Conservation (phyloP, 2,329 filamentous ascomycete species). For the Colletotrichum trifolii region DNA sequence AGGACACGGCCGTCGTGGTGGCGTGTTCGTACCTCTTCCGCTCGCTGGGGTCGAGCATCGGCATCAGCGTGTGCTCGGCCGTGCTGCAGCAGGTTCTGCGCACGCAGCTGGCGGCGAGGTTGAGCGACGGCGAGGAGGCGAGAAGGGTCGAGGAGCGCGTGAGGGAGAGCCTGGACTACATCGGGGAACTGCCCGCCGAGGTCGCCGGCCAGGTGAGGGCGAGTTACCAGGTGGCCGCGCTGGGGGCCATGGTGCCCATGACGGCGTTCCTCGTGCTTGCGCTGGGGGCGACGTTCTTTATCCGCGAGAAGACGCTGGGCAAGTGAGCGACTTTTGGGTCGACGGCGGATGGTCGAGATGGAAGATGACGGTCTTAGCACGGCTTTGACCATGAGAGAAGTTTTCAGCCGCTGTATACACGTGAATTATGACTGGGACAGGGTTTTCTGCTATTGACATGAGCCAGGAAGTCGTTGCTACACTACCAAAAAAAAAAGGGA, state of each 20-base stretch:
- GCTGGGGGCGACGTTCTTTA: conserved; percentile 58
- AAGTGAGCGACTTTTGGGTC: conserved; percentile 38
- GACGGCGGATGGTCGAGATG: background rate
- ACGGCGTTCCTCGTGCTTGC: conserved; percentile 50
- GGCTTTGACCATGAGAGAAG: background rate
- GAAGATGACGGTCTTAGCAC: background rate
- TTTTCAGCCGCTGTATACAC: background rate
- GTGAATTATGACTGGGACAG: too few relatives aligned
- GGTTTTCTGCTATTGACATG: too few relatives aligned
- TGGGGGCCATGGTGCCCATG: conserved; percentile 54
- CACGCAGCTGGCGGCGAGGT: conserved; percentile 60
- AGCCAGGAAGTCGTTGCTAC: too few relatives aligned
- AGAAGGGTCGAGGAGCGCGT: conserved; percentile 75
- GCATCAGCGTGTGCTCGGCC: conserved; percentile 77
- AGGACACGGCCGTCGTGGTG: conserved; percentile 79
- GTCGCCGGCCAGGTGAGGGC: conserved; percentile 69
- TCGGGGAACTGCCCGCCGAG: conserved; percentile 71
- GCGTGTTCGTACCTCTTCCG: conserved; percentile 87
- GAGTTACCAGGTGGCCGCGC: conserved; percentile 69
- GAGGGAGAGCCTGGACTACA: conserved; percentile 76
- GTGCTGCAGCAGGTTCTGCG: conserved; percentile 77
- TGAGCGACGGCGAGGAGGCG: conserved; percentile 69
- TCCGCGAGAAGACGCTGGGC: conserved; percentile 67
- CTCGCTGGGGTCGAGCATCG: conserved; percentile 80
- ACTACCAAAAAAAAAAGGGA: too few relatives aligned